Conservation (phyloP, 2,329 filamentous ascomycete species). For the Knufia petricola region DNA sequence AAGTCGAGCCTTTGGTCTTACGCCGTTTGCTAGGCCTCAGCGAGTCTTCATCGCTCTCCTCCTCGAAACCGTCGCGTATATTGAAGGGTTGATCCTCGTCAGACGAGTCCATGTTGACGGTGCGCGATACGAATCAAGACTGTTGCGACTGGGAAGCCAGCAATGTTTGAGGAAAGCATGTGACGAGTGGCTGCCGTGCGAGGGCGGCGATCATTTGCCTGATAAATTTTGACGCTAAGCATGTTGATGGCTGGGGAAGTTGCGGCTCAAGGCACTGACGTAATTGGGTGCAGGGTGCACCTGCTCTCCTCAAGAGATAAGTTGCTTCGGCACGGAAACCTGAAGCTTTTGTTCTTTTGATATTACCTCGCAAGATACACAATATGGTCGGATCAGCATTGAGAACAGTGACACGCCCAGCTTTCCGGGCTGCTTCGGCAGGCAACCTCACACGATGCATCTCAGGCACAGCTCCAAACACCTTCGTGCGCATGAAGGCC, state of each 20-base stretch:
- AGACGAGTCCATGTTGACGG: conserved; percentile 21
- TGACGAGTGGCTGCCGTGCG: background rate
- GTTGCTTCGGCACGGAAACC: no score
- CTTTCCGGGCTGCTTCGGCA: conserved; percentile 51
- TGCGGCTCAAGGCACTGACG: background rate
- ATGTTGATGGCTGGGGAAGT: background rate
- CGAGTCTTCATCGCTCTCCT: conserved; percentile 22
- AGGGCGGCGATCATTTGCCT: background rate
- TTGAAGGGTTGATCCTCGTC: conserved; percentile 22
- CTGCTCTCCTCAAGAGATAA: conserved; percentile 2
- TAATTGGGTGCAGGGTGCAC: background rate
- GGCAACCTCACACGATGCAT: conserved; percentile 46
- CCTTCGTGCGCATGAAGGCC: conserved; percentile 76
- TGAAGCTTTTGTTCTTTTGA: background rate
- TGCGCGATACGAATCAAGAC: background rate
- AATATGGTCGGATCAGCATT: conserved; percentile 68
- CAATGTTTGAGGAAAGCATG: background rate
- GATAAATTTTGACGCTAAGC: background rate
- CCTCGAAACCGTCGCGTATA: conserved; percentile 21
- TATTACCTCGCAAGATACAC: background rate
- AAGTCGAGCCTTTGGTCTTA: conserved; percentile 18
- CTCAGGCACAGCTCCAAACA: conserved; percentile 57
- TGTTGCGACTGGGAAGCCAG: background rate
- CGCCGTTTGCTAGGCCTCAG: conserved; percentile 19
- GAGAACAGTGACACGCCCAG: conserved; percentile 60